Evolutionary conservation across 73 alveolate species (phyloP).

Genomic region (Uronychia binucleata): DNA sequence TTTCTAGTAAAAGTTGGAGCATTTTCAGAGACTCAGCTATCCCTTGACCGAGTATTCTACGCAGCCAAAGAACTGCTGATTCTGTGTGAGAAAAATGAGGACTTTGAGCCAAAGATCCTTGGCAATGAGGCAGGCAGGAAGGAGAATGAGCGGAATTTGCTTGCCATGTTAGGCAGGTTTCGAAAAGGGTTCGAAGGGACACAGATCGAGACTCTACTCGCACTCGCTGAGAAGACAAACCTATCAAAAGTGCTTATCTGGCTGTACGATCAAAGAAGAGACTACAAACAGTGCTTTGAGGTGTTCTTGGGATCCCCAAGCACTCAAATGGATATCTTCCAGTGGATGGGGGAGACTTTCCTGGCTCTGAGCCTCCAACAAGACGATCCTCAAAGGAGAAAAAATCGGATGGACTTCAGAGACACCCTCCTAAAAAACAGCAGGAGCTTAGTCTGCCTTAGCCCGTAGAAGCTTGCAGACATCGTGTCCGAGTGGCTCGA

Average conservation of each 20-base stretch:
- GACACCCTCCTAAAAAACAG: slow-evolving; percentile 1
- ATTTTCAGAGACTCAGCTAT: slow-evolving; percentile 10
- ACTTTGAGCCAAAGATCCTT: slow-evolving; percentile 1
- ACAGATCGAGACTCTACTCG: slow-evolving; percentile 6
- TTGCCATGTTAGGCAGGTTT: slow-evolving; percentile 15
- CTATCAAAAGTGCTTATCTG: slow-evolving; percentile 34
- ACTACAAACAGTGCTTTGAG: slow-evolving; percentile 28
- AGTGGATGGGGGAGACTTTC: slow-evolving; percentile 24
- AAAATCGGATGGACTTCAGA: not conserved
- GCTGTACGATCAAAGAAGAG: slow-evolving; percentile 12
- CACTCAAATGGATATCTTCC: slow-evolving; percentile 30
- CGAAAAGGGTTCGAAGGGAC: slow-evolving; percentile 22
- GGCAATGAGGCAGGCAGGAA: slow-evolving; percentile 9
- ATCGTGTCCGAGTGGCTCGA: slow-evolving; percentile 29
- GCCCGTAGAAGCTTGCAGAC: not conserved
- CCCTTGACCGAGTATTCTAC: slow-evolving; percentile 4
- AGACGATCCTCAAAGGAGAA: not conserved
- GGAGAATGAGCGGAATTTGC: slow-evolving; percentile 35
- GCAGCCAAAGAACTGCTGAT: slow-evolving; percentile 13
- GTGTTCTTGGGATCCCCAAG: slow-evolving; percentile 21
- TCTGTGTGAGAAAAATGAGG: not conserved
- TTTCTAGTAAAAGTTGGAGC: slow-evolving; percentile 32
- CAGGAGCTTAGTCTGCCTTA: slow-evolving; percentile 29
- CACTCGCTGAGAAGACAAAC: slow-evolving; percentile 30
- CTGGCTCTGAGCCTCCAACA: not conserved